Evolutionary conservation across 2,329 filamentous ascomycete genomes (phyloP), one percentile per base, ranked within the genome.

Genomic region (Clonostachys chloroleuca): DNA sequence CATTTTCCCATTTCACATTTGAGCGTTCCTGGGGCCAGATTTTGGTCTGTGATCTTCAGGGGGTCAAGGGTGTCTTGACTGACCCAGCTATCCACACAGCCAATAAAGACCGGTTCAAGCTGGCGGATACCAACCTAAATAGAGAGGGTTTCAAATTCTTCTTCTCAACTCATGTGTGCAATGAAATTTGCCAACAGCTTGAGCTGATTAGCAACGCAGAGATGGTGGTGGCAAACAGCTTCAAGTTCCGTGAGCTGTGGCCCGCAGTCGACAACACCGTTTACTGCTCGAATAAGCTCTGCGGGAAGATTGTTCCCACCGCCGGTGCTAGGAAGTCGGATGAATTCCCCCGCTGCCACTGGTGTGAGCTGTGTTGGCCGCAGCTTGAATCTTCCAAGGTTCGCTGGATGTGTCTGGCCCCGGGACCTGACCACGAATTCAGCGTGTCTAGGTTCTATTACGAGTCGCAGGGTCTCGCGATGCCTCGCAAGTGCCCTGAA

Each of bases 1-100:
- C 66, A 1, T 71, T 71, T 47, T 69, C 65, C 0, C 68, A 71
- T 45, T 70, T 69, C 39, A 69, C 67, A 2, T 70, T 67, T 42
- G 68, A 70, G 55, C 60, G 68, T 2, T 69, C 68, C 0, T 51
- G 51, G 43, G 68, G 66, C 14, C 48, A 48, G 12, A 59, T 70
- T 33, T 30, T 69, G 2, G 60, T 69, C 7, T 53, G 46, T 40
- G 65, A 69, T 50, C 51, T 70, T 1, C 67, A 70, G 47, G 66
- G 67, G 6, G 64, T 68, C 1, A 65, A 59, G 18, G 40, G 54
- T 14, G 42, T 61, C 6, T 53, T 69, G 12, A 70, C 67, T 7
- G 67, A 70, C 43, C 67, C 67, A 12, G 58, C 57, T 1, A 59
- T 70, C 36, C 67, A 69, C 39, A 68, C 67, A 2, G 44, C 43